Base-by-base conservation (phyloP, 23 red algal species). In the Gracilaria domingensis region DNA sequence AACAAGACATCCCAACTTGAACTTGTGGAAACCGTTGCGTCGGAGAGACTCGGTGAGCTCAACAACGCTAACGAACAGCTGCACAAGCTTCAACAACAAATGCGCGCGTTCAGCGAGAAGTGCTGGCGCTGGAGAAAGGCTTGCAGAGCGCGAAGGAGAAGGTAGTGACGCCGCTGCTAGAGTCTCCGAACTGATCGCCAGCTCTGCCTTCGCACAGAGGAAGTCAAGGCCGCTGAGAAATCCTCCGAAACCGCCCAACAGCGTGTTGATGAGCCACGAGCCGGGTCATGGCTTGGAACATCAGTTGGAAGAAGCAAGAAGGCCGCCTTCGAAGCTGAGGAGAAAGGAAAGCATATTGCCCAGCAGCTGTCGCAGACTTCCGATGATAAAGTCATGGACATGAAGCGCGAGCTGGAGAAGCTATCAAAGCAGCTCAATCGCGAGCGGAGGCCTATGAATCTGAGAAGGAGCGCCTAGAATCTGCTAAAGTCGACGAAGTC, bases 191-290 rank as follows among this genome's bases (percentile, higher is more conserved):
- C 53, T 16, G 86, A 89, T n/a, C 69, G 86, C 16, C 72, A 79
- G 34, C 69, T 89, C 34, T 70, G 72, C 75, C 74, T 89, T 42
- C 58, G 74, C 17, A 89, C 86, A 5, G 86, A 89, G 18, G 86
- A 89, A 51, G 86, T 89, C 40, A 80, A 67, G 49, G 70, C 70
- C 13, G 61, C 70, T 8, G 72, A 89, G 75, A 80, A 89, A 25
- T 32, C 72, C 12, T 51, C 38, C n/a, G n/a, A 89, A n/a, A 47
- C 35, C 16, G 28, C 71, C 25, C 48, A 89, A 29, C 12, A 66
- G 17, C 45, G 71, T n/a, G 23, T 70, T 14, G 70, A 78, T 42
- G 49, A 80, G 86, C 61, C 11, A 16, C 17, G 21, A 38, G 17
- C 6, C 24, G 44, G 29, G 59, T 72, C 4, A n/a, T 12, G 0